Evolutionary conservation across 352 stramenopile genomes (phyloP).

Genomic region (Phytophthora fragariae): DNA sequence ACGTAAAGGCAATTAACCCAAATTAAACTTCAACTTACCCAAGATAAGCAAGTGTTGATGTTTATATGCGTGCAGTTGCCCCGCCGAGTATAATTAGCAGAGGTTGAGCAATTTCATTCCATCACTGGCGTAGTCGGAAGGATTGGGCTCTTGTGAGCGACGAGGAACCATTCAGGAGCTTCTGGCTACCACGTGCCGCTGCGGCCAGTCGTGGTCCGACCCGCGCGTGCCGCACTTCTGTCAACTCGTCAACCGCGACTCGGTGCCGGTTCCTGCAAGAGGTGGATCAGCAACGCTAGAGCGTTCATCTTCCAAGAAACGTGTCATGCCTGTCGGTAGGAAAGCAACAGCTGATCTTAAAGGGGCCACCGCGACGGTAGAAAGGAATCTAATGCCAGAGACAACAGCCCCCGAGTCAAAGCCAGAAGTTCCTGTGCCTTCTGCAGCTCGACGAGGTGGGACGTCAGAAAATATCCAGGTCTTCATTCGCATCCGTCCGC

Average conservation of each 20-base stretch:
- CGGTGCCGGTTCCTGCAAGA: conserved; percentile 14
- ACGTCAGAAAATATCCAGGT: conserved; percentile 86
- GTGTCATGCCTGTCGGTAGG: background rate
- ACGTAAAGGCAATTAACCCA: conserved; percentile 26
- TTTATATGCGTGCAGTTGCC: too few relatives aligned
- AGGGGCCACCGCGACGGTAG: conserved; percentile 1
- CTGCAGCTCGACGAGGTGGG: conserved; percentile 24
- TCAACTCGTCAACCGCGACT: conserved; percentile 51
- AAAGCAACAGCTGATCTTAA: background rate
- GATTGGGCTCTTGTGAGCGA: too few relatives aligned
- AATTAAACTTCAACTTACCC: background rate
- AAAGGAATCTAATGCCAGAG: conserved; percentile 19
- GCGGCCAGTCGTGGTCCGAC: conserved; percentile 76
- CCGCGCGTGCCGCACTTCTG: conserved; percentile 72
- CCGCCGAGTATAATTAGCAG: conserved; percentile 26
- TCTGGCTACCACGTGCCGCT: conserved; percentile 49
- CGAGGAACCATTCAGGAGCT: conserved; percentile 24
- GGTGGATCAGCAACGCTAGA: conserved; percentile 1
- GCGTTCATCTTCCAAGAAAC: conserved; percentile 8
- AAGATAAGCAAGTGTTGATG: too few relatives aligned
- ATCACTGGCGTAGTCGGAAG: too few relatives aligned
- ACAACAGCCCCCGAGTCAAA: conserved; percentile 13
- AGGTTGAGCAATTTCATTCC: too few relatives aligned
- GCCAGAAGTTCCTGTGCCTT: background rate
- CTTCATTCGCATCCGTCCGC: conserved; percentile 81